Conservation (phyloP, 306 rosid species). For the Fagus crenata region DNA sequence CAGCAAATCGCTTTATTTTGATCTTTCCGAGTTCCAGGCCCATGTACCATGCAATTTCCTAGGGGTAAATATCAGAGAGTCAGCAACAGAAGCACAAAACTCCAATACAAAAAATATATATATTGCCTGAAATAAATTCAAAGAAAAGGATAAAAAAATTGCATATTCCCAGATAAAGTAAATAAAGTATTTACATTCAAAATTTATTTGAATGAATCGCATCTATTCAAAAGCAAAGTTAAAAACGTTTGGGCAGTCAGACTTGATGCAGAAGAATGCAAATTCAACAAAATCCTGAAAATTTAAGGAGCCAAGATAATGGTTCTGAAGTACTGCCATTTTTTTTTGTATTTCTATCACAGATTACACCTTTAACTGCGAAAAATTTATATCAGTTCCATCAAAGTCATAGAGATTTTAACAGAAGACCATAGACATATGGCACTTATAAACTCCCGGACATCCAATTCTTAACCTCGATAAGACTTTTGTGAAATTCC, state of each 20-base stretch:
- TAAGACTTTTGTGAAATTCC: too few species aligned
- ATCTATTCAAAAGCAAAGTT: neutral
- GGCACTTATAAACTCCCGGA: neutral
- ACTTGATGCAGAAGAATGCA: neutral
- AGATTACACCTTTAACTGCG: neutral
- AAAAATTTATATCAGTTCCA: neutral
- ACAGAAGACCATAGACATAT: neutral
- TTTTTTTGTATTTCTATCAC: neutral
- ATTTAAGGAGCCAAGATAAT: neutral
- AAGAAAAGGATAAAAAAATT: neutral
- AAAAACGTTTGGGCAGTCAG: neutral
- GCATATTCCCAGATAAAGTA: neutral
- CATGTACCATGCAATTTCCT: slow-evolving; percentile 96
- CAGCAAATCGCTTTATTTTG: slow-evolving; percentile 85
- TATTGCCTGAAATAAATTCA: neutral
- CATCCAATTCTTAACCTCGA: too few species aligned
- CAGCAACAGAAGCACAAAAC: slow-evolving; percentile 13
- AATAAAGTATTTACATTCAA: neutral
- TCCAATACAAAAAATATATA: neutral
- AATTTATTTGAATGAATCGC: neutral
- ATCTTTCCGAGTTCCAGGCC: slow-evolving; percentile 86
- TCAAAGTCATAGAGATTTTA: neutral
- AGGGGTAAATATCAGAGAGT: slow-evolving; percentile 1
- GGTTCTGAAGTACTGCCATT: neutral
- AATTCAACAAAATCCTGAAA: neutral